These are phyloP conservation scores for Bjerkandera adusta DNA, from an alignment of 1,284 basidiomycete genomes.

Conservation along the genomic window DNA sequence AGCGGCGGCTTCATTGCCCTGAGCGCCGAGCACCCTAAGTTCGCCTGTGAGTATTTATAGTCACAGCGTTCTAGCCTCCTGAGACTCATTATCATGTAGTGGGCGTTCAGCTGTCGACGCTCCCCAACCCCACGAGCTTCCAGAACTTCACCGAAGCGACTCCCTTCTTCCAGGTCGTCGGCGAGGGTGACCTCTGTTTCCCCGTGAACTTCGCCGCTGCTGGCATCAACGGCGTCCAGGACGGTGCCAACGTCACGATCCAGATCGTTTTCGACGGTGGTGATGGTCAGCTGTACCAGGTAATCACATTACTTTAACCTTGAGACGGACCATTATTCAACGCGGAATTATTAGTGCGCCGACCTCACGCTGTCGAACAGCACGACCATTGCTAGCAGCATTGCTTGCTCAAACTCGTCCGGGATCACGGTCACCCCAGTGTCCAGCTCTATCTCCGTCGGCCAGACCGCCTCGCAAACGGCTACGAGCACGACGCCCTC, in stretches of 20 bases:
- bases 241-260: constrained; percentile 59
- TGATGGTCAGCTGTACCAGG: constrained; percentile 70
- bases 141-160: constrained; percentile 38
- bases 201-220: constrained; percentile 53
- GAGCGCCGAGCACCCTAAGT: constrained; percentile 56
- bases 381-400: constrained; percentile 34
- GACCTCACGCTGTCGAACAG: constrained; percentile 63
- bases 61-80: background rate
- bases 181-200: constrained; percentile 60
- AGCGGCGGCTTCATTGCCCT: constrained; percentile 50
- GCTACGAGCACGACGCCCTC: constrained; percentile 15
- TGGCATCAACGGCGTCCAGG: constrained; percentile 46
- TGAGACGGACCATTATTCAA: too few species aligned
- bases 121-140: constrained; percentile 61
- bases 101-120: constrained; percentile 54
- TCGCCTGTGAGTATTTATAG: constrained; percentile 41
- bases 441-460: too few species aligned
- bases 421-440: constrained; percentile 20
- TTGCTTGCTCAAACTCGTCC: constrained; percentile 31
- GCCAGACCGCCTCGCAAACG: constrained; percentile 13
- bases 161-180: constrained; percentile 49
- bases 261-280: constrained; percentile 64
- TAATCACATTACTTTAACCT: constrained; percentile 23
- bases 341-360: constrained; percentile 63
- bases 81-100: constrained; percentile 34